Base-by-base conservation (phyloP, 2,329 filamentous ascomycete species). In the Cucurbitaria berberidis region DNA sequence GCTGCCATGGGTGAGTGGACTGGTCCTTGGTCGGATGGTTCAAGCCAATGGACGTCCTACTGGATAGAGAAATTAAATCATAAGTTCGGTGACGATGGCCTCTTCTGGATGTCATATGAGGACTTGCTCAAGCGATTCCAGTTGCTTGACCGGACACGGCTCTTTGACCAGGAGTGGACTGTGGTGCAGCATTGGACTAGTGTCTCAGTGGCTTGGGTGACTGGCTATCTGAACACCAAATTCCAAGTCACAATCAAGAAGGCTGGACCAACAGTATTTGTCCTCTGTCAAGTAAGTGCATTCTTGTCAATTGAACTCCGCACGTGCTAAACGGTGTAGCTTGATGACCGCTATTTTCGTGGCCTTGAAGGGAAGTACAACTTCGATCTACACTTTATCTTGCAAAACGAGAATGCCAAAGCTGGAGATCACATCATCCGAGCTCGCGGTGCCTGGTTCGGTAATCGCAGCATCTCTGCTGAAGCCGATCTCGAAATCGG, bases 11-110 rank as follows among this genome's bases (percentile, higher is more conserved):
- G 71, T 11, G 90, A 93, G 73, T 93, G 90, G 89, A 89, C 84
- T 35, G 90, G 91, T 0, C 80, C 89, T 1, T 95, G 90, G 89
- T 86, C 84, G 22, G 91, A 95, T 65, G 91, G 91, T 0, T 91
- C 88, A 13, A 88, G 89, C 63, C 87, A 93, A 73, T 96, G 91
- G 91, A 93, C 88, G 1, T 80, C 89, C 0, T 87, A 92, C 60
- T 91, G 88, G 84, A 84, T 93, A 73, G 75, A 86, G 47, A 86
- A 88, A 60, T 80, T 93, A 0, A 79, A 82, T 35, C 89, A 93
- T 67, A 84, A 82, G 18, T 93, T 93, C 63, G 89, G 88, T 27
- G 87, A 91, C 60, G 89, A 93, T 63, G 89, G 89, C 6, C 55
- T 84, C 24, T 86, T 86, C 68, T 86, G 83, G 82, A 85, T 86